A percentile compares a stretch with the other conserved stretches of the same genome.
Evolutionary conservation across 148 eudicot genomes (phyloP).

Genomic region (Rhododendron vialii): DNA sequence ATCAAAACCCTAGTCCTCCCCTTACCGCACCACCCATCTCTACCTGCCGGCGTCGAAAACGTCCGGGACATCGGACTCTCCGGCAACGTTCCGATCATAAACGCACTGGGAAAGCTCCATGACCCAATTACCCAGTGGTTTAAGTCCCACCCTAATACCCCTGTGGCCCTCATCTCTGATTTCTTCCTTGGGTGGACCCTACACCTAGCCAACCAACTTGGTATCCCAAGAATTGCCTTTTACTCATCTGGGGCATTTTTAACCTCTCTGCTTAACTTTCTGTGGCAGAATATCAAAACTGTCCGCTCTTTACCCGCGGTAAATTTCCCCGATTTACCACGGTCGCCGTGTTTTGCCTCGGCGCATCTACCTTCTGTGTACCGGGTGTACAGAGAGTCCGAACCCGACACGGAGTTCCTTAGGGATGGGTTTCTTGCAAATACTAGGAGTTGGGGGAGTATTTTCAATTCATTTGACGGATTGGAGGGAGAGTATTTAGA

Average conservation of each 20-base stretch:
- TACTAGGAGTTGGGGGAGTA: slow-evolving; percentile 36
- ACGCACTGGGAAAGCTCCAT: slow-evolving; percentile 37
- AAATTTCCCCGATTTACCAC: slow-evolving; percentile 33
- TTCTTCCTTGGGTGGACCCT: slow-evolving; percentile 63
- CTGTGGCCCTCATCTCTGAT: slow-evolving; percentile 53
- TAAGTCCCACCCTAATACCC: slow-evolving; percentile 41
- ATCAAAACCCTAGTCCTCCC: slow-evolving; percentile 46
- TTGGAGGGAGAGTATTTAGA: slow-evolving; percentile 45
- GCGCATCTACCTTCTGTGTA: slow-evolving; percentile 38
- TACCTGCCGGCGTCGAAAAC: slow-evolving; percentile 54
- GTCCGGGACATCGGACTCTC: slow-evolving; percentile 40
- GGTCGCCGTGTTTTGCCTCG: slow-evolving; percentile 27
- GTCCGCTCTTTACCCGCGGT: background rate
- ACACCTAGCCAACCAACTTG: slow-evolving; percentile 28
- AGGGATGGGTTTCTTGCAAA: slow-evolving; percentile 33
- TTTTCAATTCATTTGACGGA: slow-evolving; percentile 37
- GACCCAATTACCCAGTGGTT: slow-evolving; percentile 49
- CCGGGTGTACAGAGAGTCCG: slow-evolving; percentile 21
- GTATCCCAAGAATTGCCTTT: slow-evolving; percentile 43
- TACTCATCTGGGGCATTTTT: slow-evolving; percentile 27
- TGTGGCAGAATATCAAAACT: slow-evolving; percentile 11
- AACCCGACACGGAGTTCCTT: slow-evolving; percentile 24
- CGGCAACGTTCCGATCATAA: slow-evolving; percentile 35
- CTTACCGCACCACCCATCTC: slow-evolving; percentile 51
- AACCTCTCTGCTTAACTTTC: slow-evolving; percentile 4